A percentile compares a stretch with the other conserved stretches of the same genome.
These are phyloP conservation scores for Naumovozyma dairenensis DNA, from an alignment of 805 yeast species.

Conservation along the genomic window DNA sequence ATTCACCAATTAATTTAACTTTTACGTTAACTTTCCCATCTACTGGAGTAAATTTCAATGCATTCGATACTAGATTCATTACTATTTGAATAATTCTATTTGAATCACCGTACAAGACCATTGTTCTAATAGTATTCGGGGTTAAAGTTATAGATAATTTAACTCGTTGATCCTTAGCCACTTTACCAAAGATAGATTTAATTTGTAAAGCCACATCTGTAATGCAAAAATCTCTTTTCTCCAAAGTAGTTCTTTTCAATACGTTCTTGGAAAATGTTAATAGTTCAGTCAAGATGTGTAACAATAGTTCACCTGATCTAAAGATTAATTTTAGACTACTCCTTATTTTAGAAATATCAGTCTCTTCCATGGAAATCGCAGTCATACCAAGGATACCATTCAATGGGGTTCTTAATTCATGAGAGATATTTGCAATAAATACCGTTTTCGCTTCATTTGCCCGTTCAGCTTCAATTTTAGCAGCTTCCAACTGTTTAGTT, in stretches of 20 bases:
- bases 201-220: slow-evolving; percentile 78
- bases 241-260: slow-evolving; percentile 70
- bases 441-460: slow-evolving; percentile 97
- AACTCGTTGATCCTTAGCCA: slow-evolving; percentile 70
- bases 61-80: slow-evolving; percentile 85
- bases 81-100: slow-evolving; percentile 85
- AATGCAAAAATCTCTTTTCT: slow-evolving; percentile 70
- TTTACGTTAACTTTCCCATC: slow-evolving; percentile 69
- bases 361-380: slow-evolving; percentile 84
- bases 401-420: slow-evolving; percentile 88
- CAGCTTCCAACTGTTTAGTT: slow-evolving; percentile 80
- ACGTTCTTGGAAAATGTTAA: slow-evolving; percentile 87
- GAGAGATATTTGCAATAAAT: slow-evolving; percentile 85
- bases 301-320: slow-evolving; percentile 80
- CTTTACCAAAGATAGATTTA: slow-evolving; percentile 71
- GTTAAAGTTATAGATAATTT: slow-evolving; percentile 49
- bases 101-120: slow-evolving; percentile 77
- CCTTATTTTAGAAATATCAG: slow-evolving; percentile 55
- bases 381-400: slow-evolving; percentile 97
- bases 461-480: slow-evolving; percentile 80
- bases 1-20: slow-evolving; percentile 59
- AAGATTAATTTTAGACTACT: slow-evolving; percentile 73
- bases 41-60: slow-evolving; percentile 85
- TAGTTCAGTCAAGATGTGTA: slow-evolving; percentile 84
- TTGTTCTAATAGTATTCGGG: slow-evolving; percentile 51